These are phyloP conservation scores for Acer campestre DNA, from an alignment of 345 rosid genomes.

Conservation along the genomic window DNA sequence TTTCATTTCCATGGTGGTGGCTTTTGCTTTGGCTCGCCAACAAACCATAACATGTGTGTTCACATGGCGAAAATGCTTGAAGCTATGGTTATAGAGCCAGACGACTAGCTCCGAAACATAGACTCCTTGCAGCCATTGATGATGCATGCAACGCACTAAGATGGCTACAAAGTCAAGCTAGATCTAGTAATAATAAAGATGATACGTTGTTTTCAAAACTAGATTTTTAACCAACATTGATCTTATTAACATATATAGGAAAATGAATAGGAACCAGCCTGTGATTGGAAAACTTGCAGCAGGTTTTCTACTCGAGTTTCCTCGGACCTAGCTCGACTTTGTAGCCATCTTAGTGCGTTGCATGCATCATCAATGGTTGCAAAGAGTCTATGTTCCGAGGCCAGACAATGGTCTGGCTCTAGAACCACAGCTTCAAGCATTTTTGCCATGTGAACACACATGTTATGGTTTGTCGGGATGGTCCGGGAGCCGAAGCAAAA, in stretches of 20 bases:
- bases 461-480: too few species aligned
- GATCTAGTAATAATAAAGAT: not conserved
- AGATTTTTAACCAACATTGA: too few species aligned
- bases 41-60: conserved; percentile 40
- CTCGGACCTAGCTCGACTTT: conserved; percentile 23
- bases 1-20: conserved; percentile 50
- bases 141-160: conserved; percentile 33
- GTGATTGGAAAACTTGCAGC: too few species aligned
- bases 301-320: too few species aligned
- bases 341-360: conserved; percentile 34
- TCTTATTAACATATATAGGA: too few species aligned
- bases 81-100: conserved; percentile 44
- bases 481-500: conserved; percentile 48
- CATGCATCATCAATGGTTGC: conserved; percentile 46
- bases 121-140: conserved; percentile 49
- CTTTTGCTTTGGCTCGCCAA: conserved; percentile 48
- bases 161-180: conserved; percentile 36
- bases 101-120: conserved; percentile 51
- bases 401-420: conserved; percentile 49
- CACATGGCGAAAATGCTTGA: conserved; percentile 34
- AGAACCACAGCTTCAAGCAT: conserved; percentile 38
- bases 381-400: conserved; percentile 48
- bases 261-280: too few species aligned
- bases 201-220: conserved; percentile 30
- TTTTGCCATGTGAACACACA: conserved; percentile 37